Percentiles rank a stretch among this genome's conserved stretches.
Conservation (phyloP, 164 flowering plant species). For the Dillenia suffruticosa region DNA sequence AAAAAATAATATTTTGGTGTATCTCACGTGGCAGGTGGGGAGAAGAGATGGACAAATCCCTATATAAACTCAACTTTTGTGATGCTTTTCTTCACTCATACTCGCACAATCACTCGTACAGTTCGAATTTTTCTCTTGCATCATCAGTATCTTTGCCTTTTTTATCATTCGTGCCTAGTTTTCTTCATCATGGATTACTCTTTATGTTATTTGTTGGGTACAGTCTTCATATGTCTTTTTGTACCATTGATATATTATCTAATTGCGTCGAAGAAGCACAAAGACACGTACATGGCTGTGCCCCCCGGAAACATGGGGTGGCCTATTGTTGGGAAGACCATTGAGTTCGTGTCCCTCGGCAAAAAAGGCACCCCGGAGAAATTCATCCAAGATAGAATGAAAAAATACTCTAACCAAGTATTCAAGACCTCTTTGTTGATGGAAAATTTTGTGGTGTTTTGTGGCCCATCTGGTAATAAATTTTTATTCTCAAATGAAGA, state of each 20-base stretch:
- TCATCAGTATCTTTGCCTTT: no score
- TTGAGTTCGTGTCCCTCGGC: slow-evolving; percentile 22
- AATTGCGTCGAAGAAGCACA: no score
- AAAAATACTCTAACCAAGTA: slow-evolving; percentile 9
- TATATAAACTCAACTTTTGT: no score
- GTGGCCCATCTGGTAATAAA: slow-evolving; percentile 19
- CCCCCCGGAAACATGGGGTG: slow-evolving; percentile 19
- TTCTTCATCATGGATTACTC: not conserved
- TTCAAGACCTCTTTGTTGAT: slow-evolving; percentile 27
- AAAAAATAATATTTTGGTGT: no score
- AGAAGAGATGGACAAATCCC: no score
- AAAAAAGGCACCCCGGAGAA: slow-evolving; percentile 24
- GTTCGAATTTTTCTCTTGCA: no score
- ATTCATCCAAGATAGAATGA: slow-evolving; percentile 22
- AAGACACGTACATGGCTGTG: not conserved
- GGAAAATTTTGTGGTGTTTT: slow-evolving; percentile 11
- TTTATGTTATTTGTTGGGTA: not conserved
- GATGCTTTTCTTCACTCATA: no score
- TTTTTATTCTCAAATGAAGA: slow-evolving; percentile 25
- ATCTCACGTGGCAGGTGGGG: no score
- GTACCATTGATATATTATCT: not conserved
- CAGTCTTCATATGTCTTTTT: not conserved
- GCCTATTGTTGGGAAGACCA: slow-evolving; percentile 24
- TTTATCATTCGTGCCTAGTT: no score
- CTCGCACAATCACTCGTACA: no score